A percentile compares a stretch with the other conserved stretches of the same genome.
These are phyloP conservation scores for Dactylonectria estremocensis DNA, from an alignment of 2,329 filamentous ascomycete species.

Conservation along the genomic window DNA sequence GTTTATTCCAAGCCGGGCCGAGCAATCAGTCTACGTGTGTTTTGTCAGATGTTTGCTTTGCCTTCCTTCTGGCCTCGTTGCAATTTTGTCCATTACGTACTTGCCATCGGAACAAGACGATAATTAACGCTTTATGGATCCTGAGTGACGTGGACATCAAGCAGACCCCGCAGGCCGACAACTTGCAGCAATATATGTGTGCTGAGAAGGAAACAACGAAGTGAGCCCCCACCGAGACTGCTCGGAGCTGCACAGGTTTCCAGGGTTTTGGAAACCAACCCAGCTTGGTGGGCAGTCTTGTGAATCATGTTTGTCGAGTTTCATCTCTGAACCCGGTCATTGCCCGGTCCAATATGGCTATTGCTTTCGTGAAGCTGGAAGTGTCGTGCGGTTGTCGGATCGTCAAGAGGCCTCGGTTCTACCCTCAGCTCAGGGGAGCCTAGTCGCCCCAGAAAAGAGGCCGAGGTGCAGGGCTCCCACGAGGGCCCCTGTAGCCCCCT, in stretches of 20 bases:
- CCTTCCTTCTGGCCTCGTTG: neutral
- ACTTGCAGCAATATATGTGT: neutral
- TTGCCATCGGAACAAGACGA: neutral
- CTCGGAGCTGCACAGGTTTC: neutral
- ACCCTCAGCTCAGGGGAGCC: constrained; percentile 1
- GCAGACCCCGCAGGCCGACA: constrained; percentile 19
- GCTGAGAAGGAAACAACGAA: neutral
- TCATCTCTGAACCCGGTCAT: neutral
- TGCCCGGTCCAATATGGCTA: neutral
- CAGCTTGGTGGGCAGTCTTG: neutral
- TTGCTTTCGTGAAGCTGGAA: neutral
- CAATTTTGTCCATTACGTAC: constrained; percentile 10
- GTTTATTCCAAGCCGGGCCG: neutral
- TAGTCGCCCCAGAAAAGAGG: neutral
- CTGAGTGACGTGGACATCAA: constrained; percentile 18
- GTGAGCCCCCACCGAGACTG: neutral
- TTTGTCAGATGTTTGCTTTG: neutral
- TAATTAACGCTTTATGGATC: constrained; percentile 18
- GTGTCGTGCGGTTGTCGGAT: neutral
- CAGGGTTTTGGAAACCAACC: neutral
- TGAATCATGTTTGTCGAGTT: neutral
- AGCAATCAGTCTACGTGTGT: neutral
- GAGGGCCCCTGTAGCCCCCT: constrained; percentile 22
- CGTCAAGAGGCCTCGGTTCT: constrained; percentile 1
- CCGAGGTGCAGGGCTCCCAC: constrained; percentile 25